These are phyloP conservation scores for Stagonosporopsis cucurbitacearum DNA, from an alignment of 2,329 filamentous ascomycete genomes.

Conservation along the genomic window DNA sequence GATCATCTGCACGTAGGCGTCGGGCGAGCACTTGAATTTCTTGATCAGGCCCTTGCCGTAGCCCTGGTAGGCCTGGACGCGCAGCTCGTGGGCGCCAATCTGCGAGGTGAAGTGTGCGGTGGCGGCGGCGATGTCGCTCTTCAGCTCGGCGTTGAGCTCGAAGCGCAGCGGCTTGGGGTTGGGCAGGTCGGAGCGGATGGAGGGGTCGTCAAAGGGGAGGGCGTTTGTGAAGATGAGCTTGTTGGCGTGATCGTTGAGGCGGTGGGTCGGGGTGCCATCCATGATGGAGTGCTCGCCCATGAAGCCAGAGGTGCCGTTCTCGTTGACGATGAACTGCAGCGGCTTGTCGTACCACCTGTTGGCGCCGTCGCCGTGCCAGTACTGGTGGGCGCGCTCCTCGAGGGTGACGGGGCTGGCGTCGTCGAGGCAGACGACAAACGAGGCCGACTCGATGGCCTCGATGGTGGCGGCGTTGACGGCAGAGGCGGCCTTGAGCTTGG, in stretches of 20 bases:
- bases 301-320: constrained; percentile 97
- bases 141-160: constrained; percentile 74
- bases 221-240: constrained; percentile 92
- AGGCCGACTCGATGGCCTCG: constrained; percentile 82
- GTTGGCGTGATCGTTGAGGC: constrained; percentile 94
- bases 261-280: constrained; percentile 97
- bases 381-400: constrained; percentile 92
- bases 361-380: constrained; percentile 96
- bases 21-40: constrained; percentile 98
- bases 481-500: constrained; percentile 74
- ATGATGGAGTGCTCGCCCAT: constrained; percentile 99
- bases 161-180: constrained; percentile 82
- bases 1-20: constrained; percentile 97
- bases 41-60: constrained; percentile 99
- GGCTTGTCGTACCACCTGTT: constrained; percentile 99
- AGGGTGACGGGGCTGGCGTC: constrained; percentile 90
- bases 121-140: constrained; percentile 80
- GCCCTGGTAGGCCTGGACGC: constrained; percentile 93
- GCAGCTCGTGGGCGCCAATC: constrained; percentile 86
- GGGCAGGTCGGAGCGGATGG: constrained; percentile 80
- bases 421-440: constrained; percentile 92
- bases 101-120: constrained; percentile 78
- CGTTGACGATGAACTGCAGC: constrained; percentile 95
- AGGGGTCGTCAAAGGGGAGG: constrained; percentile 82
- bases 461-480: constrained; percentile 79